These are phyloP conservation scores for Ormosia emarginata DNA, from an alignment of 306 rosid species.

Conservation along the genomic window DNA sequence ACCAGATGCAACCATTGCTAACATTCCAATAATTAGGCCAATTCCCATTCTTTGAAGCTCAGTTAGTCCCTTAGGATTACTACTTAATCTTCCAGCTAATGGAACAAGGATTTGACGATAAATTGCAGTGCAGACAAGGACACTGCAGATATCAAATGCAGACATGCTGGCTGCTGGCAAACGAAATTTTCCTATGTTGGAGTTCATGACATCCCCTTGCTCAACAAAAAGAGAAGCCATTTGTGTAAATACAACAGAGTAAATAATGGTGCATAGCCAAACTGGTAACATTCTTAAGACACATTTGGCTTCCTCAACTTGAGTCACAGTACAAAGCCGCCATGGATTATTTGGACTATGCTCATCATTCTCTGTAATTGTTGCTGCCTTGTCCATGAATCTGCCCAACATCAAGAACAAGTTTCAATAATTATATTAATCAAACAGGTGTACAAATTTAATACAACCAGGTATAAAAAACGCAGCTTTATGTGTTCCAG, in stretches of 20 bases:
- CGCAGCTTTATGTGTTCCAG: neutral
- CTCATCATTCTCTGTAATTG: constrained; percentile 39
- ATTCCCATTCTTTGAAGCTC: constrained; percentile 70
- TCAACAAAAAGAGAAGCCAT: constrained; percentile 72
- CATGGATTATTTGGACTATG: constrained; percentile 39
- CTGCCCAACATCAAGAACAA: constrained; percentile 16
- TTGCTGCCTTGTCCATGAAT: constrained; percentile 68
- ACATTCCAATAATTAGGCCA: constrained; percentile 58
- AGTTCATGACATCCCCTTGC: constrained; percentile 60
- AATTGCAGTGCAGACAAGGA: constrained; percentile 48
- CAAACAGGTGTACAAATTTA: neutral
- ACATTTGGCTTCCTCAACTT: constrained; percentile 68
- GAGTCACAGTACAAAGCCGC: constrained; percentile 62
- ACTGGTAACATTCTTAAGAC: constrained; percentile 56
- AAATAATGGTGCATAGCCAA: constrained; percentile 63
- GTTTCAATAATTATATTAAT: neutral
- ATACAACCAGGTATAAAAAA: neutral
- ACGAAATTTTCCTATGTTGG: constrained; percentile 39
- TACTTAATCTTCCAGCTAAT: constrained; percentile 37
- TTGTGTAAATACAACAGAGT: constrained; percentile 60
- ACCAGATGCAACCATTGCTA: constrained; percentile 62
- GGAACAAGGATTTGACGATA: constrained; percentile 51
- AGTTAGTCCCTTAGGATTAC: constrained; percentile 48
- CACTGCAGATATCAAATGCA: constrained; percentile 54
- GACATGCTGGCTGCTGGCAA: constrained; percentile 75